Base-by-base conservation (phyloP, 495 filamentous ascomycete species). In the Aspergillus avenaceus region DNA sequence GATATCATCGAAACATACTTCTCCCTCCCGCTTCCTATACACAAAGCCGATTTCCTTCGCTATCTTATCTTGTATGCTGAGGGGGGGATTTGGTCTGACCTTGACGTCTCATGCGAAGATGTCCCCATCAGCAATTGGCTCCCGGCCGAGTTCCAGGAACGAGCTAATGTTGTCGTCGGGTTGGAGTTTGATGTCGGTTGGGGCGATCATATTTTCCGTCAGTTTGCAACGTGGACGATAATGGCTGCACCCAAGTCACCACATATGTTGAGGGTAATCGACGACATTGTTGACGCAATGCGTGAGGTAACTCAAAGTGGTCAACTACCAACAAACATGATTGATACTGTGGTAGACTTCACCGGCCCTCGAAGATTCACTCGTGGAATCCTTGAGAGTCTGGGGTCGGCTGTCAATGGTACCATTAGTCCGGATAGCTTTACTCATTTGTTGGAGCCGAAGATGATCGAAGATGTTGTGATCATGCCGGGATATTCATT, bases 41-140 rank as follows among this genome's bases (percentile, higher is more conserved):
- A 68, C 18, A 58, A 60, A 50, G 71, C 71, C 27, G 72, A 77
- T 44, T 63, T 75, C 8, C 57, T 76, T 7, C 62, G 71, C 21
- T 69, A 75, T 49, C 45, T 73, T 9, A 56, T 75, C 12, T 47
- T 77, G 19, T 62, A 60, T 34, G 51, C 52, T 19, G 65, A 75
- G 18, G 74, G 73, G 1, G 74, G 73, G 3, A 64, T 76, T 9
- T 78, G 72, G 63, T 69, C 55, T 18, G 74, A 78, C 51, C 60
- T 75, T 4, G 72, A 76, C 31, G 67, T 70, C 3, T 46, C 56
- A 12, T 65, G 59, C 41, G 53, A 69, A 16, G 29, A 32, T 12
- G 42, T 50, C 24, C 69, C 70, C 1, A 63, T 77, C 9, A 26
- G 56, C 13, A 51, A 62, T 0, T 77, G 73, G 70, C 53, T 75